These are phyloP conservation scores for Thymus quinquecostatus DNA, from an alignment of 257 asterid genomes.

Conservation along the genomic window DNA sequence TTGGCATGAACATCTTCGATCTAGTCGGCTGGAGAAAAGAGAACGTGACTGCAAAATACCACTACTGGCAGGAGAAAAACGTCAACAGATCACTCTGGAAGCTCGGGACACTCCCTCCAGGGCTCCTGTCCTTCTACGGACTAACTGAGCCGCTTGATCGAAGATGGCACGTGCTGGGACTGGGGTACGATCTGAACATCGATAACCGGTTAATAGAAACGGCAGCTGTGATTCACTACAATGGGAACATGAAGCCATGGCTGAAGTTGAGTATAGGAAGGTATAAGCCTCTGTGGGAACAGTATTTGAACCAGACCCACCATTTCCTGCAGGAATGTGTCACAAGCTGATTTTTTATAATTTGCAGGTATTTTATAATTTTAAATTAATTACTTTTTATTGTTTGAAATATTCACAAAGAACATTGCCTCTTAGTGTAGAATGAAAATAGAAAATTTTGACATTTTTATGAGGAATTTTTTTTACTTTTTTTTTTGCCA, in stretches of 20 bases:
- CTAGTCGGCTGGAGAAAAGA: slow-evolving; percentile 79
- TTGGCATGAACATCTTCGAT: slow-evolving; percentile 86
- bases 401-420: slow-evolving; percentile 30
- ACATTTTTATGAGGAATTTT: slow-evolving; percentile 33
- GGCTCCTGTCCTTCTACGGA: slow-evolving; percentile 80
- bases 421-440: slow-evolving; percentile 38
- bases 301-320: slow-evolving; percentile 64
- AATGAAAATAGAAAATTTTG: slow-evolving; percentile 58
- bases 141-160: slow-evolving; percentile 81
- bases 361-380: slow-evolving; percentile 35
- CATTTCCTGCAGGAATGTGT: slow-evolving; percentile 64
- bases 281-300: slow-evolving; percentile 86
- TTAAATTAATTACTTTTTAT: slow-evolving; percentile 14
- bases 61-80: slow-evolving; percentile 75
- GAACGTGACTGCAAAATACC: slow-evolving; percentile 68
- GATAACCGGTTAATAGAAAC: slow-evolving; percentile 76
- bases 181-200: slow-evolving; percentile 73
- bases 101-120: slow-evolving; percentile 89
- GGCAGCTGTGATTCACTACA: slow-evolving; percentile 85
- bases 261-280: slow-evolving; percentile 70
- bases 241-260: slow-evolving; percentile 96
- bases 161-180: slow-evolving; percentile 88
- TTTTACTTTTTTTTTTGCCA: slow-evolving; percentile 18
- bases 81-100: slow-evolving; percentile 70
- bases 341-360: slow-evolving; percentile 47